Base-by-base conservation (phyloP, 805 yeast genomes). In the Metschnikowia hibisci region DNA sequence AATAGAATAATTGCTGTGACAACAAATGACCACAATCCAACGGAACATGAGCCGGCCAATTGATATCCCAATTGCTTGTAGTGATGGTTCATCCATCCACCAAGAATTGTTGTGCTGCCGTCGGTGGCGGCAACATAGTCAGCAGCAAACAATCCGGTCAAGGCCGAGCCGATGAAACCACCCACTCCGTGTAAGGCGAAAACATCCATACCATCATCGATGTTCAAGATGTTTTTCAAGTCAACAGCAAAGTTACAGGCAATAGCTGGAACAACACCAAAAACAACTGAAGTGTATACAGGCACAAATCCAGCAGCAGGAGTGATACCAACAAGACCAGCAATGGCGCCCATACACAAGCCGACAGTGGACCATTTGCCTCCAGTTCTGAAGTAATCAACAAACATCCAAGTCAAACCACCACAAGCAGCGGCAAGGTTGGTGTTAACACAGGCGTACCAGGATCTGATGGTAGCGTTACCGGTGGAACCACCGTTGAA, bases 401-500 rank as follows among this genome's bases (percentile, higher is more conserved):
- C 80, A 58, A 87, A 74, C 88, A 90, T 81, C 96, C 96, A 93
- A 34, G 96, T 77, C 53, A 93, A 76, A 46, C 95, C 96, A 71
- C 96, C 98, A 57, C 80, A 67, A 11, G 96, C 82, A 48, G 98
- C 98, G 41, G 98, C 96, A 55, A 91, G 63, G 69, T 91, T 88
- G 59, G 98, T 91, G 77, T 87, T 89, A 60, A 85, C 84, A 62
- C 85, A 78, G 30, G 97, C 96, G 73, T 89, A 89, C 85, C 88
- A 87, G 45, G 96, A 90, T 70, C 97, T 84, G 63, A 93, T 81
- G 49, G 91, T 69, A 29, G 96, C 87, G 61, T 88, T 84, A 66
- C 96, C 97, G 39, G 97, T 86, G 37, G 96, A 88, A 57, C 98
- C 98, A 67, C 96, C 97, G 77, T 93, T 93, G 81, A 93, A 93